phyloP scores from a whole-genome alignment of 768 basidiomycete species.

The Boletus tylopilopsis region DNA sequence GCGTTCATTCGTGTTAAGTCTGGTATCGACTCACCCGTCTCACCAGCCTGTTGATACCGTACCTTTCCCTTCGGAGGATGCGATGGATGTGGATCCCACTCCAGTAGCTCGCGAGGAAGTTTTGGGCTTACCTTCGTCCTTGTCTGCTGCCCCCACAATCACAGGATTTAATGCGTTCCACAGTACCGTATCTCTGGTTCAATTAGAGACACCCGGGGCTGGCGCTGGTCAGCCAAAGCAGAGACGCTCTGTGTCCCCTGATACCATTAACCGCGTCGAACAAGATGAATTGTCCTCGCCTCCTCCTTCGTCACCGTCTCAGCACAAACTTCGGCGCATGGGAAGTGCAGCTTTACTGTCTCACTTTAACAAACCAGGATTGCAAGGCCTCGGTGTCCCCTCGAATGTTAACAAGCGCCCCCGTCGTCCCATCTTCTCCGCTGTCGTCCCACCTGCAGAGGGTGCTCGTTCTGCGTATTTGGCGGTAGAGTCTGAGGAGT shows the following conservation, averaged over 20 bases:
- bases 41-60: conserved; percentile 34
- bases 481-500: conserved; percentile 29
- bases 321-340: conserved; percentile 45
- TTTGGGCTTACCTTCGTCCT: conserved; percentile 34
- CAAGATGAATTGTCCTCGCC: conserved; percentile 47
- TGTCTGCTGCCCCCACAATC: conserved; percentile 50
- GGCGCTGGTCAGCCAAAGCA: conserved; percentile 44
- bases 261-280: conserved; percentile 36
- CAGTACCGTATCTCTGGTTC: conserved; percentile 47
- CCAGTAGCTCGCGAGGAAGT: conserved; percentile 37
- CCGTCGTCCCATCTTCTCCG: conserved; percentile 65
- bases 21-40: conserved; percentile 11
- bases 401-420: conserved; percentile 53
- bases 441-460: conserved; percentile 48
- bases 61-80: conserved; percentile 52
- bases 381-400: conserved; percentile 54
- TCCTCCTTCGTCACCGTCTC: conserved; percentile 45
- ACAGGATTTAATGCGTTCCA: conserved; percentile 64
- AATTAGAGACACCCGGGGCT: conserved; percentile 42
- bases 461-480: conserved; percentile 43
- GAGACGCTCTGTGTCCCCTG: conserved; percentile 59
- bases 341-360: conserved; percentile 31
- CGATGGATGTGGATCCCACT: conserved; percentile 75
- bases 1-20: conserved; percentile 3
- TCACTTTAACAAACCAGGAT: conserved; percentile 47